Conservation (phyloP, 352 stramenopile genomes). For the Phytophthora fragariae region DNA sequence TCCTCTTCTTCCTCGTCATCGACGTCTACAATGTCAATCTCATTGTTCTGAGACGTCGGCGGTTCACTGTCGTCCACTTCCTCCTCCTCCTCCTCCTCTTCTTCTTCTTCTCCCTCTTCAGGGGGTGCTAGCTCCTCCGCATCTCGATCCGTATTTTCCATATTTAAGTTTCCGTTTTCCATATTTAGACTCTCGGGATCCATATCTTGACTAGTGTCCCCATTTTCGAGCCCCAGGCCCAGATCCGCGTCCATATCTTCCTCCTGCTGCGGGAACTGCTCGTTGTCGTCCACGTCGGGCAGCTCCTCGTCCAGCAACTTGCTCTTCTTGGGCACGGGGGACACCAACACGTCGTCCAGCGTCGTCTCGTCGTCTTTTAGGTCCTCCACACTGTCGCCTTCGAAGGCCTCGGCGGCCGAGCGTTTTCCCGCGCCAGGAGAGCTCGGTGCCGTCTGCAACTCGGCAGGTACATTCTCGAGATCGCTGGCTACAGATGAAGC, state of each 20-base stretch:
- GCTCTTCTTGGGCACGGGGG: constrained; percentile 56
- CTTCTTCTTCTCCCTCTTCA: constrained; percentile 15
- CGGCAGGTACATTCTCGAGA: not conserved
- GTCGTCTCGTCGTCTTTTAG: constrained; percentile 50
- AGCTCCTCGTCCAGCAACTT: constrained; percentile 54
- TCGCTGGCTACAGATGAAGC: constrained; percentile 13
- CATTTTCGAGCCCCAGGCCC: constrained; percentile 25
- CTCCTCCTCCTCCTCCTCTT: constrained; percentile 18
- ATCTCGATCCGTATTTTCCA: constrained; percentile 17
- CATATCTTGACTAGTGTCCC: constrained; percentile 11
- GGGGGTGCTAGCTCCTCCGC: constrained; percentile 22
- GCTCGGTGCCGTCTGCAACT: not conserved
- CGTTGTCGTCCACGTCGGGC: constrained; percentile 59
- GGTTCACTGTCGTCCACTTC: constrained; percentile 26
- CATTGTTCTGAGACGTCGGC: constrained; percentile 39
- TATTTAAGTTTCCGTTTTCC: constrained; percentile 7
- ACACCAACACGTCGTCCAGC: constrained; percentile 72
- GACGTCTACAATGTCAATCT: constrained; percentile 52
- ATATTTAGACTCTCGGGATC: constrained; percentile 22
- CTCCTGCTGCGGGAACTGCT: constrained; percentile 43
- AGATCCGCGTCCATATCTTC: constrained; percentile 42
- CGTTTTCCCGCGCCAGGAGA: constrained; percentile 26
- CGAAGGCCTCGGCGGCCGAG: constrained; percentile 40
- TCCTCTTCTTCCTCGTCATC: constrained; percentile 42
- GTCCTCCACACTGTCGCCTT: constrained; percentile 32